Conservation (phyloP, 2,329 filamentous ascomycete genomes). For the Sodiomyces alkalinus region DNA sequence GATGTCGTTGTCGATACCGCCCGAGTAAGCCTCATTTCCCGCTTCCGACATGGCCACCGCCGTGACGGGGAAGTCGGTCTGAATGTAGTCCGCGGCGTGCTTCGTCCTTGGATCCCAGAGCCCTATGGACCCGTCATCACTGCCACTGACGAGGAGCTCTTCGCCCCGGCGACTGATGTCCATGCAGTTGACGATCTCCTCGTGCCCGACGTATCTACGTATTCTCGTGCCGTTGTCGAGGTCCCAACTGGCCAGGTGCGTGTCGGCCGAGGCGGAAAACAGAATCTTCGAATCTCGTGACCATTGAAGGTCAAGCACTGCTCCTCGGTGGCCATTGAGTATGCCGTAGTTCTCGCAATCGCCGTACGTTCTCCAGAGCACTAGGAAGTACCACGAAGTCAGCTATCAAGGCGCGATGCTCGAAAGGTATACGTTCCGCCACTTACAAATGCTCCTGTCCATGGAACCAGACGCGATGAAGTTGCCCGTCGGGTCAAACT, state of each 20-base stretch:
- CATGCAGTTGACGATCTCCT: conserved; percentile 87
- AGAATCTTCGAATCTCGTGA: conserved; percentile 83
- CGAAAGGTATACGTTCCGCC: too few relatives aligned
- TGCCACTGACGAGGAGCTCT: conserved; percentile 78
- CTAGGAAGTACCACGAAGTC: conserved; percentile 25
- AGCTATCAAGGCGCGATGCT: background rate
- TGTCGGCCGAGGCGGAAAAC: conserved; percentile 88
- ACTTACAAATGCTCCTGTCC: conserved; percentile 77
- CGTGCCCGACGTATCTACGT: conserved; percentile 81
- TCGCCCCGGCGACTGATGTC: conserved; percentile 82
- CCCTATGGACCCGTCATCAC: conserved; percentile 85
- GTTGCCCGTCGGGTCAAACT: conserved; percentile 79
- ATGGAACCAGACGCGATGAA: conserved; percentile 89
- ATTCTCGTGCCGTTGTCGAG: conserved; percentile 83
- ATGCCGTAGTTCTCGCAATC: conserved; percentile 90
- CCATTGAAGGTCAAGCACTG: conserved; percentile 88
- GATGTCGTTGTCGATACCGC: conserved; percentile 93
- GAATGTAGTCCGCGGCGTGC: conserved; percentile 71
- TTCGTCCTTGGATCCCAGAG: conserved; percentile 94
- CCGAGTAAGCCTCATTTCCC: conserved; percentile 88
- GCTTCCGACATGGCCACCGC: conserved; percentile 84
- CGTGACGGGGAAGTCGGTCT: conserved; percentile 85
- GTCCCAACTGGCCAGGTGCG: conserved; percentile 89
- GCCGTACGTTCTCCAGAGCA: conserved; percentile 88
- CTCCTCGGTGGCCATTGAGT: conserved; percentile 78